Percentiles rank a stretch among this genome's conserved stretches.
These are phyloP conservation scores for Petunia secreta DNA, from an alignment of 257 asterid genomes.

Conservation along the genomic window DNA sequence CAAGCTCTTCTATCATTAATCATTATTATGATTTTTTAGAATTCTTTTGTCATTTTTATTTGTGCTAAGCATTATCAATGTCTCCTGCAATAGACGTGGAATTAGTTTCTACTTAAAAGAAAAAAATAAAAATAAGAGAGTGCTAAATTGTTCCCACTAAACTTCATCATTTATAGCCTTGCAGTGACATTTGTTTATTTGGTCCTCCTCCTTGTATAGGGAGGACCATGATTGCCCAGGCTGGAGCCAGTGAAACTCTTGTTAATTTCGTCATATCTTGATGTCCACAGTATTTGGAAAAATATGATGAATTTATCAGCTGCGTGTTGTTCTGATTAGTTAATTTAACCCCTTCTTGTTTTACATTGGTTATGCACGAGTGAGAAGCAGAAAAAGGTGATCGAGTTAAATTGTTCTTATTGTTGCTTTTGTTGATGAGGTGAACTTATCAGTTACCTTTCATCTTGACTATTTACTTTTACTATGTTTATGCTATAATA, in stretches of 20 bases:
- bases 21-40: neutral
- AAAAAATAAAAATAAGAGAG: neutral
- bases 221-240: neutral
- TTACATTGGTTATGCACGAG: neutral
- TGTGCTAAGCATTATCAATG: neutral
- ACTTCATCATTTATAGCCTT: neutral
- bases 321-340: neutral
- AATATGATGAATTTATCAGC: neutral
- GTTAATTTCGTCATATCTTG: neutral
- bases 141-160: neutral
- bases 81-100: neutral
- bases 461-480: too few relatives aligned
- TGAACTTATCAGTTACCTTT: too few relatives aligned
- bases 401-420: too few relatives aligned
- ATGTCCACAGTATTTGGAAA: neutral
- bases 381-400: too few relatives aligned
- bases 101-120: neutral
- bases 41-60: neutral
- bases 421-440: too few relatives aligned
- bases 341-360: neutral
- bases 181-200: neutral
- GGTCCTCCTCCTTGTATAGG: neutral
- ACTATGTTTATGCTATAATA: too few relatives aligned
- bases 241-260: neutral
- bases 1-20: neutral